Evolutionary conservation across 2,329 filamentous ascomycete genomes (phyloP).

Genomic region (Onygenales sp.): DNA sequence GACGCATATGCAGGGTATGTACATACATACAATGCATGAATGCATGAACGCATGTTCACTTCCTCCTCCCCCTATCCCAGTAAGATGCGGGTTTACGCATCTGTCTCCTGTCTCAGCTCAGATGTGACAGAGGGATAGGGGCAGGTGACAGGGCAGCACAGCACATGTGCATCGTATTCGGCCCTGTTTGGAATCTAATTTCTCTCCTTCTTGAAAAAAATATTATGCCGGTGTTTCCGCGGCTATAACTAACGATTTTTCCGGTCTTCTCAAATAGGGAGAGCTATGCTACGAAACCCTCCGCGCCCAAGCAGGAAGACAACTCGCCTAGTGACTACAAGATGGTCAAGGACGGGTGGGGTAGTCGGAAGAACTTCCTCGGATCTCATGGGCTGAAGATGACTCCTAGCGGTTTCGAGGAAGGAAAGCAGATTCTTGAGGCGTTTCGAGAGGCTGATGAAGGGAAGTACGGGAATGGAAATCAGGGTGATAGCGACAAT

Average conservation of each 20-base stretch:
- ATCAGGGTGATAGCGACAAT: background rate
- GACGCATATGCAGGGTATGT: background rate
- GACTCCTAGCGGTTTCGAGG: conserved; percentile 11
- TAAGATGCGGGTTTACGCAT: background rate
- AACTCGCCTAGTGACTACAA: conserved; percentile 7
- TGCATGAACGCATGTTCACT: background rate
- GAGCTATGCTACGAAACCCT: too few species aligned
- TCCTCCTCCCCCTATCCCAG: background rate
- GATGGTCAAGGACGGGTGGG: conserved; percentile 13
- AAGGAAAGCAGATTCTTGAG: conserved; percentile 15
- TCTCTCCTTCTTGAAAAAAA: background rate
- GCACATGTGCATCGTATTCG: background rate
- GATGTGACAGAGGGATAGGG: background rate
- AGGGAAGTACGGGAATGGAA: background rate
- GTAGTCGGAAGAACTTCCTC: conserved; percentile 14
- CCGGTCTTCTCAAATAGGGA: too few species aligned
- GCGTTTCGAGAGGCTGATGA: conserved; percentile 2
- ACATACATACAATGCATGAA: background rate
- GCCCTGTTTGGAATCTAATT: background rate
- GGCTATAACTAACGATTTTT: conserved; percentile 10
- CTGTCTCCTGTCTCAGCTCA: background rate
- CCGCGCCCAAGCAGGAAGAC: too few species aligned
- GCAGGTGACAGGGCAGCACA: background rate
- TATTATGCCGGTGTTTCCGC: conserved; percentile 3
- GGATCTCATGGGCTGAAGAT: conserved; percentile 13